Conservation (phyloP, 768 basidiomycete genomes). For the Saitozyma sp. region DNA sequence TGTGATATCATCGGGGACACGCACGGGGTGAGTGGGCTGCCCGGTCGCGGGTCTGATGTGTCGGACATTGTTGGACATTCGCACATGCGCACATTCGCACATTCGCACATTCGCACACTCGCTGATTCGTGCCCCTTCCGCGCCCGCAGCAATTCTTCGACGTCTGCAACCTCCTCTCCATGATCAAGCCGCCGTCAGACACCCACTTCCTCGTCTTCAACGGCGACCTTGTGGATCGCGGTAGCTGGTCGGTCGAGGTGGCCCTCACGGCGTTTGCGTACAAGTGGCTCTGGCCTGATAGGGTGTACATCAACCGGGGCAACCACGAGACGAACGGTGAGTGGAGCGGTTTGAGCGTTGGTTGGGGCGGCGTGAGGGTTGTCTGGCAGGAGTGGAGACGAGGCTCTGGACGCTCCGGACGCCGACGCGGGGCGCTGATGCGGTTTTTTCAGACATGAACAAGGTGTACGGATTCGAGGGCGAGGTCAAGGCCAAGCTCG, state of each 20-base stretch:
- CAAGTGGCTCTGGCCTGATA: constrained; percentile 92
- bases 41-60: not conserved
- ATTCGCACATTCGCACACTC: no score
- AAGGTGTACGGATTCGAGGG: constrained; percentile 60
- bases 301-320: constrained; percentile 90
- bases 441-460: constrained; percentile 73
- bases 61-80: no score
- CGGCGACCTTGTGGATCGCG: constrained; percentile 28
- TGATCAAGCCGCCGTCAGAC: constrained; percentile 81
- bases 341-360: constrained; percentile 2
- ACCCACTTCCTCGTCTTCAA: constrained; percentile 64
- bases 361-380: no score
- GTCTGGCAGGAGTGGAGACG: not conserved
- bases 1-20: constrained; percentile 90
- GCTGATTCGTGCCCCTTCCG: not conserved
- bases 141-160: constrained; percentile 84
- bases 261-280: constrained; percentile 90
- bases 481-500: constrained; percentile 94
- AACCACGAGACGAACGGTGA: constrained; percentile 65
- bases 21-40: constrained; percentile 49
- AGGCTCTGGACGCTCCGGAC: not conserved
- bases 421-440: not conserved
- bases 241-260: constrained; percentile 56
- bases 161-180: constrained; percentile 76
- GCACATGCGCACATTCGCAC: no score